Evolutionary conservation across 139 green algal genomes (phyloP).

Genomic region (Coelastrella sp.): DNA sequence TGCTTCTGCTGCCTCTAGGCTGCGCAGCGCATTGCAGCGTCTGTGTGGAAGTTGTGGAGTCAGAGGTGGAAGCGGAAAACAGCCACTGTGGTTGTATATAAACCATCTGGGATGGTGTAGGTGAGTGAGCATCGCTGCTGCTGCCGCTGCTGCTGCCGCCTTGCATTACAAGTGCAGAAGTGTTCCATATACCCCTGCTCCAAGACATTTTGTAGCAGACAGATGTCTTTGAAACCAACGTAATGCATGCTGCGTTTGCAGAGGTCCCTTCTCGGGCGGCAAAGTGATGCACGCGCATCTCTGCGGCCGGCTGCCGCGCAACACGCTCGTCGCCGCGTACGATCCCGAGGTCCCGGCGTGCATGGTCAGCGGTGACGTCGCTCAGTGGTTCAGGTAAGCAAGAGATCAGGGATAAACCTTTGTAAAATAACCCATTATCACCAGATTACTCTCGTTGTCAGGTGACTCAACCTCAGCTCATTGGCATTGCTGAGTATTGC

Average conservation of each 20-base stretch:
- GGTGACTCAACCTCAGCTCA: too few relatives aligned
- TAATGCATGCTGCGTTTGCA: neutral
- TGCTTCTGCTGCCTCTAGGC: slow-evolving; percentile 4
- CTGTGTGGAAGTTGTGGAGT: slow-evolving; percentile 21
- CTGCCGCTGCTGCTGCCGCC: neutral
- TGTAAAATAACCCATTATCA: too few relatives aligned
- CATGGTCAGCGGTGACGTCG: slow-evolving; percentile 38
- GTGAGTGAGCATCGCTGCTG: neutral
- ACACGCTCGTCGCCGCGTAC: slow-evolving; percentile 47
- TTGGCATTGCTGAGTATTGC: too few relatives aligned
- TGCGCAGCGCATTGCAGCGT: slow-evolving; percentile 24
- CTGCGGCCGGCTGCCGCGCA: slow-evolving; percentile 41
- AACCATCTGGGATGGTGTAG: slow-evolving; percentile 51
- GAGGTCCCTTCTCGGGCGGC: slow-evolving; percentile 32
- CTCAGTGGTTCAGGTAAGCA: slow-evolving; percentile 39
- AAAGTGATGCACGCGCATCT: slow-evolving; percentile 48
- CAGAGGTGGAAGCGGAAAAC: neutral
- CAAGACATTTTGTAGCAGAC: too few relatives aligned
- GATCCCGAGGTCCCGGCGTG: slow-evolving; percentile 9
- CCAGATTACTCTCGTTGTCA: too few relatives aligned
- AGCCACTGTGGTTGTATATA: slow-evolving; percentile 52
- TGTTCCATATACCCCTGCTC: too few relatives aligned
- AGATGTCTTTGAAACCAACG: neutral
- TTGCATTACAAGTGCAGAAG: neutral
- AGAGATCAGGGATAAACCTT: too few relatives aligned